A percentile compares a stretch with the other conserved stretches of the same genome.
Conservation (phyloP, 2,329 filamentous ascomycete species). For the Pyrenochaeta sp. region DNA sequence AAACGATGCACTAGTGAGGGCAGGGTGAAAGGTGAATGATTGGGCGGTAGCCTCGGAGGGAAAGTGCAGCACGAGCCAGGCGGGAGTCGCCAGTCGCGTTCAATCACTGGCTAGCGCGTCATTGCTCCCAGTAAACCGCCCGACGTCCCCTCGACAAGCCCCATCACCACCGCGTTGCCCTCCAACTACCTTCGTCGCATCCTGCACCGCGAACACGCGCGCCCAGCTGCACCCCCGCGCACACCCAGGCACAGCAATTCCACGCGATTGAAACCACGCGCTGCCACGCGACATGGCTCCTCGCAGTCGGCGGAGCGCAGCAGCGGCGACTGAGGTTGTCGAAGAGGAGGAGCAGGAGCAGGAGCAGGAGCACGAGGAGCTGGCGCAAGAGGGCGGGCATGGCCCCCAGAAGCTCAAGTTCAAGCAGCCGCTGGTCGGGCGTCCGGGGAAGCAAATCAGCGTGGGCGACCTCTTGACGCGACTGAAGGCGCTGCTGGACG, state of each 20-base stretch:
- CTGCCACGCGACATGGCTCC: constrained; percentile 47
- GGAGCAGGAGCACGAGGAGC: constrained; percentile 57
- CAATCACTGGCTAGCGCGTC: constrained; percentile 25
- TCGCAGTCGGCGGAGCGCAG: constrained; percentile 49
- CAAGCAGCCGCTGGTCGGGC: constrained; percentile 87
- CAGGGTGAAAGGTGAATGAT: constrained; percentile 6
- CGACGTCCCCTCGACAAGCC: constrained; percentile 12
- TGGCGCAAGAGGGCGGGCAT: constrained; percentile 57
- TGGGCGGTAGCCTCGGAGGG: neutral
- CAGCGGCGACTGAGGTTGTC: constrained; percentile 40
- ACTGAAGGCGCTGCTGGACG: constrained; percentile 79
- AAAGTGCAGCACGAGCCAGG: constrained; percentile 11
- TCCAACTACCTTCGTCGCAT: constrained; percentile 2
- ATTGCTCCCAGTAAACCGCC: constrained; percentile 16
- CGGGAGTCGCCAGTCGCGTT: constrained; percentile 15
- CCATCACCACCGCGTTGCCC: constrained; percentile 22
- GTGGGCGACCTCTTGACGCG: constrained; percentile 82
- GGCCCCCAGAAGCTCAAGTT: constrained; percentile 67
- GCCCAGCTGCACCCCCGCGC: neutral
- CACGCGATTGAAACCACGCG: no score
- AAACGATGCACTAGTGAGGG: constrained; percentile 7
- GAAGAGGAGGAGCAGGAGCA: constrained; percentile 34
- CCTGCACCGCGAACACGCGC: neutral
- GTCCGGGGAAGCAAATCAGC: constrained; percentile 86
- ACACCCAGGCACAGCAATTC: constrained; percentile 3